These are phyloP conservation scores for Tephrocybe sp. DNA, from an alignment of 768 basidiomycete species.

Conservation along the genomic window DNA sequence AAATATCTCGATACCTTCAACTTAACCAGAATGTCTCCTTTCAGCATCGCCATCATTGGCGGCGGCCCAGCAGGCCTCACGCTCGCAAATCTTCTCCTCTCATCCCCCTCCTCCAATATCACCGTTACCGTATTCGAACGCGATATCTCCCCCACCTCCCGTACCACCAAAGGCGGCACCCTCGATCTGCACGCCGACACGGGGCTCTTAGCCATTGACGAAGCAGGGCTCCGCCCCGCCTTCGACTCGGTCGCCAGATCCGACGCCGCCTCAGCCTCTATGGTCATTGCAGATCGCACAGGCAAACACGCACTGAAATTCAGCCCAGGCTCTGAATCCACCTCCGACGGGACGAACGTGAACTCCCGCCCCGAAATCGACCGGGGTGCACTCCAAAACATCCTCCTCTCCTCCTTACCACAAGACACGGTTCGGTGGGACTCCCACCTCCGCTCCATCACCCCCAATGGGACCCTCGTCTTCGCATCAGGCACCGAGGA, in stretches of 20 bases:
- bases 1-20: too few species aligned
- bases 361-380: constrained; percentile 24
- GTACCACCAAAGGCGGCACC: constrained; percentile 22
- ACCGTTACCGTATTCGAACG: constrained; percentile 21
- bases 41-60: constrained; percentile 18
- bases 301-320: constrained; percentile 5
- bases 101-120: constrained; percentile 8
- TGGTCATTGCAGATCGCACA: constrained; percentile 15
- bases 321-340: constrained; percentile 6
- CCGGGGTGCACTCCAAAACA: constrained; percentile 19
- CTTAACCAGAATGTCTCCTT: constrained; percentile 2
- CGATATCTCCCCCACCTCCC: constrained; percentile 17
- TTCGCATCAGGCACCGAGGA: constrained; percentile 14
- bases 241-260: constrained; percentile 19
- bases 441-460: constrained; percentile 15
- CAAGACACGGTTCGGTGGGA: constrained; percentile 19
- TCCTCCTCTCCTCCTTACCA: constrained; percentile 23
- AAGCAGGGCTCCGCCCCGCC: constrained; percentile 21
- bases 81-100: constrained; percentile 21
- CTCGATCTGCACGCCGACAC: constrained; percentile 25
- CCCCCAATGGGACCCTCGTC: constrained; percentile 2
- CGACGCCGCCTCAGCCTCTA: constrained; percentile 13
- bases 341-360: not conserved
- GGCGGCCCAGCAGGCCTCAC: constrained; percentile 25
- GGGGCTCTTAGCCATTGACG: constrained; percentile 21